Base-by-base conservation (phyloP, 1,139 yeast species). In the Wickerhamomyces sp. region DNA sequence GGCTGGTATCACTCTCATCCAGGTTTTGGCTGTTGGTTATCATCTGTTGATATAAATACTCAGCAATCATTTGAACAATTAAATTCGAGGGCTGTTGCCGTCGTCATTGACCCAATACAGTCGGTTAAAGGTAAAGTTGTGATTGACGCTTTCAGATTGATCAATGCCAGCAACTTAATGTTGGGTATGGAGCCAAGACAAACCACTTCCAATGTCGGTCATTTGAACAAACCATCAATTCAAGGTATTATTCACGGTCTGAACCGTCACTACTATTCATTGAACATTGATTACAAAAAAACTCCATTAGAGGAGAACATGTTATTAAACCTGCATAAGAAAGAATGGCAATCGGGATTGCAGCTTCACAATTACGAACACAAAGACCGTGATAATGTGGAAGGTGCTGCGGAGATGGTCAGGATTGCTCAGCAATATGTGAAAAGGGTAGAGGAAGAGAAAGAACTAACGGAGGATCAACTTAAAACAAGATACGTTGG, bases 1-100 rank as follows among this genome's bases (percentile, higher is more conserved):
- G 97, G 97, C 28, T 89, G 97, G 99, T 93, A 93, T 67, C 99
- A 91, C 58, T 89, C 97, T 19, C 98, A 91, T 64, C 98, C 98
- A 2, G 98, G 98, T 16, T 91, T 89, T 59, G 98, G 98, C n/a
- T 91, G 98, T 67, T 91, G 98, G 97, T 72, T 91, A 52, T 88
- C 96, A 7, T 80, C 93, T 17, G 97, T 91, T 27, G 99, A 91
- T 73, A 95, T 93, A 40, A 88, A 88, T 58, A 91, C 99, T 3
- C 99, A 91, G 57, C 96, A 91, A 59, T 85, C 95, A 30, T 93
- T 91, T 60, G 98, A 91, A 58, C 97, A 89, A 62, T 77, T 93
- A 59, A 89, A 89, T 58, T 84, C 80, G 49, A 72, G 97, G 52
- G 95, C 97, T 0, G 97, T 91, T 28, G 98, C 99, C 1, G 97